Base-by-base conservation (phyloP, 1,284 basidiomycete species). In the Marasmius fiardii region DNA sequence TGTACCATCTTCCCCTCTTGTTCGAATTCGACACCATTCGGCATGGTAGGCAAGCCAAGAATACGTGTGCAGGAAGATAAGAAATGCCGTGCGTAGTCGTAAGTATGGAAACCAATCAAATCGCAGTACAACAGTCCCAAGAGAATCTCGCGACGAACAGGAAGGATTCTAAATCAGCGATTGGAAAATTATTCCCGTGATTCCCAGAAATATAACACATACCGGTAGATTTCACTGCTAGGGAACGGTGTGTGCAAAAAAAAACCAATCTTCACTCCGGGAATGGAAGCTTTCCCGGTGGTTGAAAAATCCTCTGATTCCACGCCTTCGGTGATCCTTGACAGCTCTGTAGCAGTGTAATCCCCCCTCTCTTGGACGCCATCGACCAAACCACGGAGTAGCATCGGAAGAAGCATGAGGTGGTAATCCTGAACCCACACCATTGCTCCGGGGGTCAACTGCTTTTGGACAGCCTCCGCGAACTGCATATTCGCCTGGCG, bases 341-440 rank as follows among this genome's bases (percentile, higher is more conserved):
- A 81, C 58, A 93, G 74, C 66, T 95, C 92, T 54, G 76, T 76
- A 51, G 75, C 77, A 35, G 83, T 86, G 65, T 85, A 81, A 57
- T 84, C 81, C 28, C 86, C 83, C 58, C 81, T 79, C 50, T 76
- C 73, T 35, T 77, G 71, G 33, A 77, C 74, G 16, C 89, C 92
- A 55, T 95, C 92, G 65, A 98, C 84, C 55, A 98, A 81, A 11
- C 88, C 87, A 52, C 96, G 87, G 14, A 98, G 82, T 61, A 98
- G 83, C 86, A 98, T 90, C 11, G 97, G 97, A 5, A 98, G 85
- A 55, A 99, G 90, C 95, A 98, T 98, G 57, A 98, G 83, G 68
- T 97, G 94, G 68, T 97, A 97, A 70, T 96, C 95, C 71, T 98
- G 95, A 0, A 99, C 97, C 96, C 96, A 99, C 48, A 99, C 94